Evolutionary conservation across 257 asterid genomes (phyloP).

Genomic region (Handroanthus guayacan): DNA sequence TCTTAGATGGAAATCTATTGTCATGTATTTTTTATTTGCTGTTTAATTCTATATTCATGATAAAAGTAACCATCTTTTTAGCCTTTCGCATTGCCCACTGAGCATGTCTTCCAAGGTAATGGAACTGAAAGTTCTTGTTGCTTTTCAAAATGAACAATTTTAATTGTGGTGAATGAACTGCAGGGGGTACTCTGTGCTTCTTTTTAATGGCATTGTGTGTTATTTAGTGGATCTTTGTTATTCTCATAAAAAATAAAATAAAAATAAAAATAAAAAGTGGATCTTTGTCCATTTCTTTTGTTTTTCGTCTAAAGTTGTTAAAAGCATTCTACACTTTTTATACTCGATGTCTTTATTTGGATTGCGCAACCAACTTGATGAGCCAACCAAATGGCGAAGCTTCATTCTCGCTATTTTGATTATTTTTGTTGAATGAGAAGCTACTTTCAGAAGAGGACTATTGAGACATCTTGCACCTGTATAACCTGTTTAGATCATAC

Average conservation of each 20-base stretch:
- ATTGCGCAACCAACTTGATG: background rate
- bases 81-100: conserved; percentile 4
- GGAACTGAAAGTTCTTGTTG: background rate
- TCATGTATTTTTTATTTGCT: background rate
- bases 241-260: no score
- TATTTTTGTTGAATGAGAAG: conserved; percentile 4
- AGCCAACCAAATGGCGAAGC: background rate
- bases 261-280: no score
- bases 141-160: background rate
- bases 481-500: background rate
- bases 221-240: no score
- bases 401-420: background rate
- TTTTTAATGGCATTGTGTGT: background rate
- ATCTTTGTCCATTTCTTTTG: conserved; percentile 1
- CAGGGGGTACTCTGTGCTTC: background rate
- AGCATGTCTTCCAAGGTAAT: background rate
- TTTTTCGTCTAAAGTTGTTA: background rate
- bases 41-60: background rate
- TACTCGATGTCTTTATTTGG: conserved; percentile 7
- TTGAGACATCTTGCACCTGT: background rate
- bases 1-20: no score
- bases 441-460: conserved; percentile 20
- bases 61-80: conserved; percentile 15
- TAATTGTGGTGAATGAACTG: background rate
- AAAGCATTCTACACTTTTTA: background rate